Evolutionary conservation across 2,329 filamentous ascomycete species (phyloP).

Genomic region (Didymella glomerata): DNA sequence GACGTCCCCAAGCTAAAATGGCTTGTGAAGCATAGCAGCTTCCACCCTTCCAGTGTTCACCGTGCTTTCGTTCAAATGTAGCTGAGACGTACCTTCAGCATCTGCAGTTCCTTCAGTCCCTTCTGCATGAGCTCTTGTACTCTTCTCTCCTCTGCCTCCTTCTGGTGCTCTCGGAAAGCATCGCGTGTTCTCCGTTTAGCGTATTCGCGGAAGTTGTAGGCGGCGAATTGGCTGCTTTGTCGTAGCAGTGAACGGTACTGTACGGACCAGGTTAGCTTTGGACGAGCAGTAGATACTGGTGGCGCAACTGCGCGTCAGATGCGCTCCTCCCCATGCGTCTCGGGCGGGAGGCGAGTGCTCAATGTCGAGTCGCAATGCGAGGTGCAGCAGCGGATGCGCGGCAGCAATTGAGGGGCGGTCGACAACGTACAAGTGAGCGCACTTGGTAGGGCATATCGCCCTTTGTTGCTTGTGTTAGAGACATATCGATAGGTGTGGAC

Average conservation of each 20-base stretch:
- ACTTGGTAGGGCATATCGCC: constrained; percentile 51
- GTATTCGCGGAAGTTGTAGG: constrained; percentile 98
- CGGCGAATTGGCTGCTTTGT: constrained; percentile 84
- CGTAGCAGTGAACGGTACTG: constrained; percentile 93
- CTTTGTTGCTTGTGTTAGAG: constrained; percentile 47
- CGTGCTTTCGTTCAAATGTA: not conserved
- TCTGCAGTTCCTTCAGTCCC: constrained; percentile 84
- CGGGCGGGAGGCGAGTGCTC: constrained; percentile 1
- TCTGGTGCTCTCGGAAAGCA: constrained; percentile 83
- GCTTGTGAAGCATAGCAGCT: not conserved
- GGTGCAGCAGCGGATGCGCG: constrained; percentile 8
- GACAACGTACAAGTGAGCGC: constrained; percentile 50
- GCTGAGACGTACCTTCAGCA: constrained; percentile 79
- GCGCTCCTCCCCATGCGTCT: not conserved
- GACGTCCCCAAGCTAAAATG: not conserved
- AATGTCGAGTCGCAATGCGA: constrained; percentile 9
- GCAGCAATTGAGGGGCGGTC: constrained; percentile 8
- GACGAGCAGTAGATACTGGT: no score
- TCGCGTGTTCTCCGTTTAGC: constrained; percentile 89
- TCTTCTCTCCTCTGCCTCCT: constrained; percentile 74
- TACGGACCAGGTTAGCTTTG: constrained; percentile 10
- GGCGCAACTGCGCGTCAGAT: not conserved
- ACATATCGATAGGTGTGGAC: constrained; percentile 38
- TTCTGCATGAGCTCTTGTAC: constrained; percentile 91
- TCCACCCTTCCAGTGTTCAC: not conserved